These are phyloP conservation scores for Antrodiella citrinella DNA, from an alignment of 768 basidiomycete genomes.

Conservation along the genomic window DNA sequence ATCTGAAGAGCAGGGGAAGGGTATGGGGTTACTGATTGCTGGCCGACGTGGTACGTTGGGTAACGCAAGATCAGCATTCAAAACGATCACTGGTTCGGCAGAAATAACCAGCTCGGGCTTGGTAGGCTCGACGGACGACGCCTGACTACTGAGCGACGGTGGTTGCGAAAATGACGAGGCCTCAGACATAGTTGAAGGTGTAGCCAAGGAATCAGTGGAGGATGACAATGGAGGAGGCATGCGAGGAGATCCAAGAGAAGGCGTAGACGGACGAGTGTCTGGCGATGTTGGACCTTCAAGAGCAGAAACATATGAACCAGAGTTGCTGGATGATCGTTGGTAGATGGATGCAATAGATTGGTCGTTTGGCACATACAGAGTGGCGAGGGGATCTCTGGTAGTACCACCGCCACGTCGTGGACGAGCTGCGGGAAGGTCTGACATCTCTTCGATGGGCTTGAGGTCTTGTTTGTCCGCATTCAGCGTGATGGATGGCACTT, in stretches of 20 bases:
- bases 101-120: neutral
- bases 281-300: conserved; percentile 16
- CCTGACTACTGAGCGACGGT: neutral
- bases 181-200: conserved; percentile 48
- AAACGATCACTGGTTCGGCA: conserved; percentile 3
- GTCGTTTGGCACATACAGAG: neutral
- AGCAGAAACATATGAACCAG: conserved; percentile 18
- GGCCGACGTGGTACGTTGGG: conserved; percentile 8
- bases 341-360: neutral
- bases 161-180: conserved; percentile 14
- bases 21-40: conserved; percentile 6
- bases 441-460: conserved; percentile 1
- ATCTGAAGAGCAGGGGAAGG: conserved; percentile 38
- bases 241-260: conserved; percentile 21
- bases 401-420: neutral
- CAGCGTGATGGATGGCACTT: neutral
- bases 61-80: conserved; percentile 6
- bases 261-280: conserved; percentile 24
- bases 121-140: neutral
- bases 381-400: neutral
- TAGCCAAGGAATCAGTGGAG: conserved; percentile 53
- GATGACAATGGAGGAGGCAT: conserved; percentile 42
- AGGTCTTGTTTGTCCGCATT: neutral
- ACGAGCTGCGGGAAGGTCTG: conserved; percentile 1
- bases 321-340: neutral